Base-by-base conservation (phyloP, 345 rosid species). In the Lepidium sativum region DNA sequence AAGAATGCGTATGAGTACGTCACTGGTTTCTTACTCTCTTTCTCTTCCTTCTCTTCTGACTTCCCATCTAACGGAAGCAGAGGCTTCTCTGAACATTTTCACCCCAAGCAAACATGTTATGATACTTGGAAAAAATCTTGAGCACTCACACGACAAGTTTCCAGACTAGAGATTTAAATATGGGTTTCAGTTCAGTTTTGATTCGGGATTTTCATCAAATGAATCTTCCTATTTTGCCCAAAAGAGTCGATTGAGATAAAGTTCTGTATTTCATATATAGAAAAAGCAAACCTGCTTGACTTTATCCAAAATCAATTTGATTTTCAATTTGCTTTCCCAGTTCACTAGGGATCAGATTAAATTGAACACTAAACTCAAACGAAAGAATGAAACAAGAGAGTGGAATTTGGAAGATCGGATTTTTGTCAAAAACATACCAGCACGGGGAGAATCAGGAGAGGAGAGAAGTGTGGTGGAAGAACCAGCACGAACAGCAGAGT, bases 401-500 rank as follows among this genome's bases (percentile, higher is more conserved):
- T n/a, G 1, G 13, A 11, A 44, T 18, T 8, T 33, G 18, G n/a
- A 34, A 61, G 39, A 43, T 35, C 34, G 37, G 0, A 1, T 13
- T 29, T 18, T 13, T 9, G 33, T 4, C 23, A n/a, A 20, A 47
- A 41, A 39, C 13, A 51, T 80, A 86, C 97, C 99, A 72, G 92
- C 92, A 14, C 88, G 94, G 48, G 97, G 97, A 54, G 99, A 95
- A 74, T 81, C 84, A 65, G 99, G 95, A 50, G 91, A 80, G 38
- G 95, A 83, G 54, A 91, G 88, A 71, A 95, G 78, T 29, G 91
- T 83, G 0, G 95, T 86, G 42, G 97, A 95, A 58, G 99, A 95
- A 16, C 99, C 99, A 69, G 95, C 99, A 60, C 99, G 95, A 27
- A 95, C 96, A 41, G 99, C 97, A 7, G 99, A 95, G 65, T 95